Evolutionary conservation across 805 yeast genomes (phyloP).

Genomic region (Sugiyamaella chiloensis): DNA sequence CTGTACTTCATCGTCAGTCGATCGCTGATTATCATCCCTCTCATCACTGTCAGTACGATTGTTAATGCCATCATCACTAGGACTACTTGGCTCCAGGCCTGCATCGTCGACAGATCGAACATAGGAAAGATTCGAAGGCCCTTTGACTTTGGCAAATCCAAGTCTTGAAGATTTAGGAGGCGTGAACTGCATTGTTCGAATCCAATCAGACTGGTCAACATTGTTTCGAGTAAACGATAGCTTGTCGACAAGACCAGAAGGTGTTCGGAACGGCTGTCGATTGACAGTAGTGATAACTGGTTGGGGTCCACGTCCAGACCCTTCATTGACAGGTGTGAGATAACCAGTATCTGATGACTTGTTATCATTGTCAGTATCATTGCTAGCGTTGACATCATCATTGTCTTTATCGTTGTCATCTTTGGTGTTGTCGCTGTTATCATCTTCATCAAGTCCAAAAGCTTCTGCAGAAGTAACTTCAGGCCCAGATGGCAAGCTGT

Average conservation of each 20-base stretch:
- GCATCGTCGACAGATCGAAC: conserved; percentile 14
- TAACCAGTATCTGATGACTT: too few relatives aligned
- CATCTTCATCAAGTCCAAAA: not conserved
- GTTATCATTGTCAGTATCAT: not conserved
- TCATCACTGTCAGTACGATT: conserved; percentile 9
- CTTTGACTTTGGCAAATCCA: conserved; percentile 12
- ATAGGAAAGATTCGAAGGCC: conserved; percentile 15
- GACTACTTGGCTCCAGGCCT: conserved; percentile 10
- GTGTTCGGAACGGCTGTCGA: conserved; percentile 34
- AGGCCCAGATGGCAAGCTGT: conserved; percentile 5
- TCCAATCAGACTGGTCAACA: conserved; percentile 20
- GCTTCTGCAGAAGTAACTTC: not conserved
- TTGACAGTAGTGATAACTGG: conserved; percentile 26
- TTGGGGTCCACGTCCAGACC: not conserved
- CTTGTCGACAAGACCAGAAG: conserved; percentile 23
- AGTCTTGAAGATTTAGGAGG: conserved; percentile 23
- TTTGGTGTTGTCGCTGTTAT: not conserved
- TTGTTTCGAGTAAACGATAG: conserved; percentile 1
- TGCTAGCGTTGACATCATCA: not conserved
- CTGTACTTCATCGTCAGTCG: not conserved
- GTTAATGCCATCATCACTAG: conserved; percentile 14
- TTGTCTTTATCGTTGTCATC: not conserved
- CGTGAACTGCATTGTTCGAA: conserved; percentile 31
- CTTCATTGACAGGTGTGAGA: conserved; percentile 1
- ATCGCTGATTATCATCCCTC: not conserved